phyloP scores from a whole-genome alignment of 352 stramenopile genomes.

The Phytophthora fragariaefolia region DNA sequence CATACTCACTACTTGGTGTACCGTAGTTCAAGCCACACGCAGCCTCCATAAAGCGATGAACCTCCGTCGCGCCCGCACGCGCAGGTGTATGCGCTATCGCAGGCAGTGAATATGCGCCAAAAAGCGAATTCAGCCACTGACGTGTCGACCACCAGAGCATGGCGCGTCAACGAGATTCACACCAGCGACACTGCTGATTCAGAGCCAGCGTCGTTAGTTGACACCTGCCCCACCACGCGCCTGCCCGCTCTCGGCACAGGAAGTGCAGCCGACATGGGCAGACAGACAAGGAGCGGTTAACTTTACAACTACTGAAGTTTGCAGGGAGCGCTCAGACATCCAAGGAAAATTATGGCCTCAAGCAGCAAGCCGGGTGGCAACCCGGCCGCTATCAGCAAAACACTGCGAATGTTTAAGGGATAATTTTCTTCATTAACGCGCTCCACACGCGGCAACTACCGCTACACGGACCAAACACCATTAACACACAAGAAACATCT shows the following conservation, averaged over 20 bases:
- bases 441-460: constrained; percentile 26
- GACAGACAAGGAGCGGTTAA: not conserved
- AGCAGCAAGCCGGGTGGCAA: constrained; percentile 64
- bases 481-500: too few relatives aligned
- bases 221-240: not conserved
- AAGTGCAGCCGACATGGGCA: constrained; percentile 5
- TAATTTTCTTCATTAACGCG: constrained; percentile 75
- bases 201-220: constrained; percentile 1
- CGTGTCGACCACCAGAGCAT: not conserved
- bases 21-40: accelerated
- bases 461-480: not conserved
- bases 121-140: not conserved
- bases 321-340: constrained; percentile 45
- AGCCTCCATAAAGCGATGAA: constrained; percentile 4
- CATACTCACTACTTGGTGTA: constrained; percentile 29
- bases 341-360: constrained; percentile 78
- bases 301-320: not conserved
- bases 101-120: not conserved
- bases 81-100: not conserved
- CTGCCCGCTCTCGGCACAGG: not conserved
- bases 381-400: constrained; percentile 76
- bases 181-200: constrained; percentile 18
- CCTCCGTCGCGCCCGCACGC: not conserved
- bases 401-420: constrained; percentile 90
- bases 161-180: constrained; percentile 20